Conservation (phyloP, 2,329 filamentous ascomycete genomes). For the Colletotrichum nymphaeae region DNA sequence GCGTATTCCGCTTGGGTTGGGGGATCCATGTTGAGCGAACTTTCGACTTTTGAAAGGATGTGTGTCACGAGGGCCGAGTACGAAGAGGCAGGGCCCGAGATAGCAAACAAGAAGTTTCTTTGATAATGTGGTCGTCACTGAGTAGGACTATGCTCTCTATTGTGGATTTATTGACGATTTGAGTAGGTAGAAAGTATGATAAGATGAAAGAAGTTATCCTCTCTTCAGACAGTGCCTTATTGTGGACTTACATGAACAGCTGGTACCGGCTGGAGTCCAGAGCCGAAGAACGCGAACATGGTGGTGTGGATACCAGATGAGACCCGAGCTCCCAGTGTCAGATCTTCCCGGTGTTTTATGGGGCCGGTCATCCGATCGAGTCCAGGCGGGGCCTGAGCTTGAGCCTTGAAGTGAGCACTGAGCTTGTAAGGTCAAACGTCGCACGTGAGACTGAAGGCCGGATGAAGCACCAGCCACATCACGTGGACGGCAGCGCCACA, state of each 20-base stretch:
- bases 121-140: too few species aligned
- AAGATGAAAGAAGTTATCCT: too few species aligned
- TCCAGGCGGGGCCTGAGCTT: not conserved
- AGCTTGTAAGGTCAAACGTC: not conserved
- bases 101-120: slow-evolving; percentile 4
- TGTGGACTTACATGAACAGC: too few species aligned
- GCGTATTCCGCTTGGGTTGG: slow-evolving; percentile 2
- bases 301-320: not conserved
- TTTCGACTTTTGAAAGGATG: slow-evolving; percentile 5
- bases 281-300: not conserved
- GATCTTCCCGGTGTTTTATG: not conserved
- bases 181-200: too few species aligned
- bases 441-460: too few species aligned
- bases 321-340: not conserved
- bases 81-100: slow-evolving; percentile 1
- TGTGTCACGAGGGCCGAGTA: slow-evolving; percentile 8
- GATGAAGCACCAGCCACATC: slow-evolving; percentile 12
- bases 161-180: too few species aligned
- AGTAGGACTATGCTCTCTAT: too few species aligned
- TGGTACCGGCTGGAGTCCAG: too few species aligned
- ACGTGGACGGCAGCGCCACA: slow-evolving; percentile 17
- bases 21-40: slow-evolving; percentile 13
- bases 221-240: too few species aligned
- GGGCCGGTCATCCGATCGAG: slow-evolving; percentile 1
- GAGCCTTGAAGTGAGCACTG: not conserved